A percentile compares a stretch with the other conserved stretches of the same genome.
Conservation (phyloP, 352 stramenopile species). For the Pythium diclinum region DNA sequence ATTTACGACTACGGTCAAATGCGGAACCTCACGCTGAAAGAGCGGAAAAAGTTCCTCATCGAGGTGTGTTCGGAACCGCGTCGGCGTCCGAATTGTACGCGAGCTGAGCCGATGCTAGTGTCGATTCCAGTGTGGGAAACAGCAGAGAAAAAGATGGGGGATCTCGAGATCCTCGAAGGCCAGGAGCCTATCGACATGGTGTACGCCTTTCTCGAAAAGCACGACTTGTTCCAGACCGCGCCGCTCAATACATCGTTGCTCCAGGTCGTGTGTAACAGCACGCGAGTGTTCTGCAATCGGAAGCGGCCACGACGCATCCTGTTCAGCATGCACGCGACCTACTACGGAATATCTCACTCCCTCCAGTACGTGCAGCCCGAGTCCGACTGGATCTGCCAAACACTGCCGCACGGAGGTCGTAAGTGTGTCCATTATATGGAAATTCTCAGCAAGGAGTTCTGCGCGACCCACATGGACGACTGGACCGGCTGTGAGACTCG, state of each 20-base stretch:
- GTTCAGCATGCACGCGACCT: constrained; percentile 80
- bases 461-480: constrained; percentile 67
- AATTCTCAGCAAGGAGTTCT: constrained; percentile 58
- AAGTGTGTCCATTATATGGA: constrained; percentile 78
- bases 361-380: constrained; percentile 77
- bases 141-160: constrained; percentile 60
- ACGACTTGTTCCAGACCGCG: constrained; percentile 79
- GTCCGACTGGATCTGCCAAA: constrained; percentile 71
- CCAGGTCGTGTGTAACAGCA: constrained; percentile 69
- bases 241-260: constrained; percentile 74
- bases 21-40: constrained; percentile 60
- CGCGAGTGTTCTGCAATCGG: constrained; percentile 56
- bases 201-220: constrained; percentile 85
- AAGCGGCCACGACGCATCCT: constrained; percentile 57
- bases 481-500: constrained; percentile 49
- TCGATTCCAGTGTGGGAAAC: constrained; percentile 76
- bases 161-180: constrained; percentile 70
- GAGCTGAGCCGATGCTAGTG: constrained; percentile 70
- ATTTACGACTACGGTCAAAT: constrained; percentile 73
- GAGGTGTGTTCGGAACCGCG: constrained; percentile 69
- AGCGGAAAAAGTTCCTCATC: constrained; percentile 67
- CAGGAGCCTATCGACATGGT: constrained; percentile 79
- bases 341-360: constrained; percentile 59
- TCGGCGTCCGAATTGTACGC: constrained; percentile 66
- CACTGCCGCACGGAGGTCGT: constrained; percentile 41